Conservation (phyloP, 2,329 filamentous ascomycete genomes). For the Fusarium sp. region DNA sequence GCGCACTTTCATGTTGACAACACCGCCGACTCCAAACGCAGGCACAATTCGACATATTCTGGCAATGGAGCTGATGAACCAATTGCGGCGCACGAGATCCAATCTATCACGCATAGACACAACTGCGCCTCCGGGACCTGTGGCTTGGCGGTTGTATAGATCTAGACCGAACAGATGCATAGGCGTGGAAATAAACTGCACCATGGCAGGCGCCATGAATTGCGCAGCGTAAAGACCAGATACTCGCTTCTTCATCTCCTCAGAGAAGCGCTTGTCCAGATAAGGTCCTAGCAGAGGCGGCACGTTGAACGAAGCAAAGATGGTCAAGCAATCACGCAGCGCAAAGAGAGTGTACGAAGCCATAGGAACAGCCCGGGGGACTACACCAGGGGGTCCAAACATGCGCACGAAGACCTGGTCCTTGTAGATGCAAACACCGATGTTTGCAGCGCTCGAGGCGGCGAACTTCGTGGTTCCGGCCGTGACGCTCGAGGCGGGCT, state of each 20-base stretch:
- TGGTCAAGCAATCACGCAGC: constrained; percentile 85
- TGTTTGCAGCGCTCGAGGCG: constrained; percentile 84
- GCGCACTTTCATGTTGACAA: constrained; percentile 83
- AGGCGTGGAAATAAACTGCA: constrained; percentile 85
- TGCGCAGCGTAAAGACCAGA: constrained; percentile 77
- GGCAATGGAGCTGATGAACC: constrained; percentile 78
- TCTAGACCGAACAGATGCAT: constrained; percentile 88
- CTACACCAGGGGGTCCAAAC: constrained; percentile 74
- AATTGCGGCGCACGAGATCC: constrained; percentile 78
- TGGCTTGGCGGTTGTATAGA: constrained; percentile 78
- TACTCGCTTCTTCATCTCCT: constrained; percentile 60
- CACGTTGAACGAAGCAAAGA: constrained; percentile 93
- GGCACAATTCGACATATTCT: constrained; percentile 88
- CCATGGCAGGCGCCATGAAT: constrained; percentile 81
- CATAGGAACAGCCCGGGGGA: constrained; percentile 71
- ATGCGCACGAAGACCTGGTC: constrained; percentile 87
- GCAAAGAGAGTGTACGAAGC: constrained; percentile 84
- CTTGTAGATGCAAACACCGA: constrained; percentile 89
- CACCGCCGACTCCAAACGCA: constrained; percentile 89
- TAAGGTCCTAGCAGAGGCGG: constrained; percentile 81
- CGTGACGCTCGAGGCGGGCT: constrained; percentile 73
- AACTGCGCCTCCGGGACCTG: constrained; percentile 44
- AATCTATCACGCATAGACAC: constrained; percentile 71
- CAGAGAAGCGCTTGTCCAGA: constrained; percentile 68
- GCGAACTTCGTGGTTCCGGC: constrained; percentile 84